phyloP scores from a whole-genome alignment of 768 basidiomycete genomes.

The Lactarius pseudohatsudake region DNA sequence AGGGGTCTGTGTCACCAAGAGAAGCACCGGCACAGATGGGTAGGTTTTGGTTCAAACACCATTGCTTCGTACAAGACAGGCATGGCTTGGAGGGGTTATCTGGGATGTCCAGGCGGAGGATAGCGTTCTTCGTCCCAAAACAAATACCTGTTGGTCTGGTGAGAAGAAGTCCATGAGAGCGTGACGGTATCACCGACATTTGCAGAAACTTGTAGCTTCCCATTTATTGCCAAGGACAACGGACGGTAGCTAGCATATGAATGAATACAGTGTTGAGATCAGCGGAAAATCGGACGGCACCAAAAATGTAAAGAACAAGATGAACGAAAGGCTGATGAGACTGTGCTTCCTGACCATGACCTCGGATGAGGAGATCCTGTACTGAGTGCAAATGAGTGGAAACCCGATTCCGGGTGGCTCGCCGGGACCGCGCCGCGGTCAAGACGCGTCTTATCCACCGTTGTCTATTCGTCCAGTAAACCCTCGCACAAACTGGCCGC shows the following conservation, averaged over 20 bases:
- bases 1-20: conserved; percentile 83
- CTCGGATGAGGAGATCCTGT: background rate
- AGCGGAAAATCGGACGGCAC: conserved; percentile 25
- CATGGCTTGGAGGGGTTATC: conserved; percentile 89
- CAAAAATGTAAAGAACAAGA: conserved; percentile 21
- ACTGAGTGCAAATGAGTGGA: background rate
- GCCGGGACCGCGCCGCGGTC: background rate
- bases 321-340: background rate
- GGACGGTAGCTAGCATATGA: conserved; percentile 38
- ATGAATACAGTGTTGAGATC: conserved; percentile 2
- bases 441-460: conserved; percentile 13
- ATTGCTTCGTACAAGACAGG: conserved; percentile 90
- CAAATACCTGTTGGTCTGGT: conserved; percentile 68
- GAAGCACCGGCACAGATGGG: conserved; percentile 78
- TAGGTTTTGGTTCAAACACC: conserved; percentile 92
- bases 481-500: background rate
- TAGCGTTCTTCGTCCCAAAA: conserved; percentile 83
- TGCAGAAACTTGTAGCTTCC: conserved; percentile 91
- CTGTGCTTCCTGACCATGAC: conserved; percentile 3
- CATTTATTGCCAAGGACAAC: conserved; percentile 61
- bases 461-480: background rate
- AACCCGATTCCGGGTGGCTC: too few relatives aligned
- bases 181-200: conserved; percentile 54
- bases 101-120: conserved; percentile 75
- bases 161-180: conserved; percentile 8